These are phyloP conservation scores for Fusarium equiseti DNA, from an alignment of 2,329 filamentous ascomycete genomes.

Conservation along the genomic window DNA sequence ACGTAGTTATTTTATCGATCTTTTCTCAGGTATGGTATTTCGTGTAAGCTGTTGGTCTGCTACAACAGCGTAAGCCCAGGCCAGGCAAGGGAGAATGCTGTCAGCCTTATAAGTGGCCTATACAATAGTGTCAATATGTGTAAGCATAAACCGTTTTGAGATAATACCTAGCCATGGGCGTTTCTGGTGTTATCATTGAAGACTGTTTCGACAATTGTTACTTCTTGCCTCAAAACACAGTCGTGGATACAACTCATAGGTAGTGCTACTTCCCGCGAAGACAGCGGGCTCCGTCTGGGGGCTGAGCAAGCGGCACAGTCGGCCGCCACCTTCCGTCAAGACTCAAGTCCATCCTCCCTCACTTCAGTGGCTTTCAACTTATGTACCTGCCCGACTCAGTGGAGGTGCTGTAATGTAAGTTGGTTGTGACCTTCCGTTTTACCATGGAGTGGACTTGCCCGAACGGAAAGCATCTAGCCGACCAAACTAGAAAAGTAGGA, in stretches of 20 bases:
- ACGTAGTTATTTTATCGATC: not conserved
- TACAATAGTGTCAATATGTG: not conserved
- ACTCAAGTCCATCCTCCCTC: not conserved
- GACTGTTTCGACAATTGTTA: not conserved
- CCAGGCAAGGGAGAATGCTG: not conserved
- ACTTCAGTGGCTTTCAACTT: conserved; percentile 26
- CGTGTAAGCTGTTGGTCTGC: conserved; percentile 1
- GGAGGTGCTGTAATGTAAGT: conserved; percentile 3
- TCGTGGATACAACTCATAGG: conserved; percentile 9
- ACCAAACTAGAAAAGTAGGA: not conserved
- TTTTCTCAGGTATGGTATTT: not conserved
- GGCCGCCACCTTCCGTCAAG: conserved; percentile 19
- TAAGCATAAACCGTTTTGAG: not conserved
- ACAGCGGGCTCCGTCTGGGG: not conserved
- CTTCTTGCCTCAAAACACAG: conserved; percentile 18
- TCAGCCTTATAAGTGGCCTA: not conserved
- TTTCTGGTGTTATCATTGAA: not conserved
- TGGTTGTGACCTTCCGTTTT: conserved; percentile 22
- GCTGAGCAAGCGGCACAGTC: conserved; percentile 33
- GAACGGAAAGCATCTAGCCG: conserved; percentile 8
- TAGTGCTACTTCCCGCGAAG: conserved; percentile 1
- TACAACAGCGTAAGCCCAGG: not conserved
- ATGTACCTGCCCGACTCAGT: conserved; percentile 27
- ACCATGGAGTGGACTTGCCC: conserved; percentile 4
- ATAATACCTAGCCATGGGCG: not conserved